Conservation (phyloP, 805 yeast species). For the Candida nonsorbophila region DNA sequence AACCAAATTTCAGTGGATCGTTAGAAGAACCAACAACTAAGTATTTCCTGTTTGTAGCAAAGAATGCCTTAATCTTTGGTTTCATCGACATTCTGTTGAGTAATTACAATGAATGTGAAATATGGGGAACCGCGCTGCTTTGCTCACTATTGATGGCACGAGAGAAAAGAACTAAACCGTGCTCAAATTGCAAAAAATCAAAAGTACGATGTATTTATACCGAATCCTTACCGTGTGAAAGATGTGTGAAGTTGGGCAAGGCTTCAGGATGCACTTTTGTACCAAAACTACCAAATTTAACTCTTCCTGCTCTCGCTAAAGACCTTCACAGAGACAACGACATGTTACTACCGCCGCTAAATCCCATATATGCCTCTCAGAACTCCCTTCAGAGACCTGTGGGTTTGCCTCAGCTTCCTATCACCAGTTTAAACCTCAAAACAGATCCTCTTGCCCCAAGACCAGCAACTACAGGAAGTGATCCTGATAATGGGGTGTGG, state of each 20-base stretch:
- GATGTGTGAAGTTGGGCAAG: conserved; percentile 49
- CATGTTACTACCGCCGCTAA: too few relatives aligned
- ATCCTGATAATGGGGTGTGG: conserved; percentile 21
- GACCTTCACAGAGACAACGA: too few relatives aligned
- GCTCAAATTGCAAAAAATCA: conserved; percentile 55
- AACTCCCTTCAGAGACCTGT: background rate
- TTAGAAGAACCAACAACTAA: conserved; percentile 71
- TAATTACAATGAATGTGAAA: background rate
- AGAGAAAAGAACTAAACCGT: conserved; percentile 51
- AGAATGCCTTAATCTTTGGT: conserved; percentile 38
- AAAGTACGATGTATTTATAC: conserved; percentile 58
- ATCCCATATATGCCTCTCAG: too few relatives aligned
- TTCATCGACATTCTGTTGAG: conserved; percentile 38
- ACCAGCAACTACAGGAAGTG: conserved; percentile 5
- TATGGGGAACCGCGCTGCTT: background rate
- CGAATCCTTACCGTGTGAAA: conserved; percentile 46
- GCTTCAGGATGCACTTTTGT: conserved; percentile 49
- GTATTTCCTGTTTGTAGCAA: conserved; percentile 47
- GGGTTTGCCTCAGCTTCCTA: background rate
- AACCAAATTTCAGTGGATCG: conserved; percentile 62
- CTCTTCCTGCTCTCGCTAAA: conserved; percentile 23
- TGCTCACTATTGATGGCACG: conserved; percentile 15
- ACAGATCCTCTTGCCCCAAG: background rate
- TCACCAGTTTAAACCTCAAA: background rate
- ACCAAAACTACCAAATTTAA: conserved; percentile 43